Conservation (phyloP, 2,329 filamentous ascomycete species). For the Neofusicoccum ribis region DNA sequence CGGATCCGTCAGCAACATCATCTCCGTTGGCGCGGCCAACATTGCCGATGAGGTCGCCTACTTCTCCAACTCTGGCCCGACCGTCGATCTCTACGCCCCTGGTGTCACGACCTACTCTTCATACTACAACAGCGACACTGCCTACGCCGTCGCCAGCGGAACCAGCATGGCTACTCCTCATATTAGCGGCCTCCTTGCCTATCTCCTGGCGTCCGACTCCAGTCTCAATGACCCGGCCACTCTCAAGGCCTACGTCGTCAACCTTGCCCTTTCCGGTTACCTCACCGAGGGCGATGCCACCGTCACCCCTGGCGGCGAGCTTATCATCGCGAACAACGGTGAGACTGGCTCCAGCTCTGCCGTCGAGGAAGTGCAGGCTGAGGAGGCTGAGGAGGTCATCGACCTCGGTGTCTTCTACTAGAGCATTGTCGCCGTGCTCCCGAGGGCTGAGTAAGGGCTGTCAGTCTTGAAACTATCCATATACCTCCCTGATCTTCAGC, state of each 20-base stretch:
- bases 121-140: conserved; percentile 37
- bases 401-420: conserved; percentile 18
- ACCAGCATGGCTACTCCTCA: conserved; percentile 67
- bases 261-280: background rate
- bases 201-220: conserved; percentile 51
- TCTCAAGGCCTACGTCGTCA: conserved; percentile 3
- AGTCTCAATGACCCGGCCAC: conserved; percentile 27
- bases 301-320: background rate
- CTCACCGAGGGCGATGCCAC: background rate
- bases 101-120: conserved; percentile 44
- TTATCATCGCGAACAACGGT: conserved; percentile 18
- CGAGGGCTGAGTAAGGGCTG: too few species aligned
- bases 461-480: background rate
- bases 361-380: background rate
- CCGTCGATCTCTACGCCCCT: conserved; percentile 40
- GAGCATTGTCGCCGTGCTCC: background rate
- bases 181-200: conserved; percentile 65
- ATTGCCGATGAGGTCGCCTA: conserved; percentile 31
- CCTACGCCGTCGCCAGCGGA: conserved; percentile 52
- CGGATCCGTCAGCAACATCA: conserved; percentile 35
- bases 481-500: background rate
- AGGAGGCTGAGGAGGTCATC: conserved; percentile 1
- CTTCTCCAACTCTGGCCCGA: conserved; percentile 39
- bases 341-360: background rate
- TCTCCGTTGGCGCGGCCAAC: conserved; percentile 41